A percentile compares a stretch with the other conserved stretches of the same genome.
phyloP scores from a whole-genome alignment of 2,329 filamentous ascomycete genomes.

The Penicillium sp. region DNA sequence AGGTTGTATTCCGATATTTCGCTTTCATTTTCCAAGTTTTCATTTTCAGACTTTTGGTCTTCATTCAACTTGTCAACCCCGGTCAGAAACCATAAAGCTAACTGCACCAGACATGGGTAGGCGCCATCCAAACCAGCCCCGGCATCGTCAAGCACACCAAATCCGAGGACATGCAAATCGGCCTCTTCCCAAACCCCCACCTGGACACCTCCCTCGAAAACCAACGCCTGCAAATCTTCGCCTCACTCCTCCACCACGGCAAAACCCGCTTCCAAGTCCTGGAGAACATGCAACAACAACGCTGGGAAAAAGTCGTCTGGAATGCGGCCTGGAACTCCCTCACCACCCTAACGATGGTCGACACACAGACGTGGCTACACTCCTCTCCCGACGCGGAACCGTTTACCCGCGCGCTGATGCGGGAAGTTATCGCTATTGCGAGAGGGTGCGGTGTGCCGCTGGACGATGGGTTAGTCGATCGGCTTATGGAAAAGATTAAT shows the following conservation, averaged over 20 bases:
- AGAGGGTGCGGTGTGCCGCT: conserved; percentile 42
- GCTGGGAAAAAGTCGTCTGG: conserved; percentile 48
- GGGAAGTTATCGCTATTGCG: conserved; percentile 46
- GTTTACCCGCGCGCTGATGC: conserved; percentile 45
- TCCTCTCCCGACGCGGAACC: conserved; percentile 43
- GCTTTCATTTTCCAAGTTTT: too few relatives aligned
- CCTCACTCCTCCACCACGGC: conserved; percentile 43
- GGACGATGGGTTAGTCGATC: conserved; percentile 39
- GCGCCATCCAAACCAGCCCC: conserved; percentile 53
- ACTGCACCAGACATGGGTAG: conserved; percentile 45
- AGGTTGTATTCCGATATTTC: too few relatives aligned
- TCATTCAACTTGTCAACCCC: too few relatives aligned
- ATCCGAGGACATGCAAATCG: conserved; percentile 58
- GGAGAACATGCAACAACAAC: conserved; percentile 39
- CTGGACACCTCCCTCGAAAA: conserved; percentile 36
- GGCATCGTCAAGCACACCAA: conserved; percentile 54
- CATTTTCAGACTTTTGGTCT: too few relatives aligned
- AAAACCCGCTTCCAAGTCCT: conserved; percentile 41
- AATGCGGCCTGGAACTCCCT: conserved; percentile 46
- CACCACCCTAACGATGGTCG: conserved; percentile 46
- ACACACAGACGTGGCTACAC: conserved; percentile 46
- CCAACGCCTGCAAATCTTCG: conserved; percentile 44
- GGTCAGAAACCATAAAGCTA: too few relatives aligned
- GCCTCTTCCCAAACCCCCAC: conserved; percentile 49
- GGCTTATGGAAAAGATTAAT: conserved; percentile 42